Conservation (phyloP, 257 asterid species). For the Orobanche coerulescens region DNA sequence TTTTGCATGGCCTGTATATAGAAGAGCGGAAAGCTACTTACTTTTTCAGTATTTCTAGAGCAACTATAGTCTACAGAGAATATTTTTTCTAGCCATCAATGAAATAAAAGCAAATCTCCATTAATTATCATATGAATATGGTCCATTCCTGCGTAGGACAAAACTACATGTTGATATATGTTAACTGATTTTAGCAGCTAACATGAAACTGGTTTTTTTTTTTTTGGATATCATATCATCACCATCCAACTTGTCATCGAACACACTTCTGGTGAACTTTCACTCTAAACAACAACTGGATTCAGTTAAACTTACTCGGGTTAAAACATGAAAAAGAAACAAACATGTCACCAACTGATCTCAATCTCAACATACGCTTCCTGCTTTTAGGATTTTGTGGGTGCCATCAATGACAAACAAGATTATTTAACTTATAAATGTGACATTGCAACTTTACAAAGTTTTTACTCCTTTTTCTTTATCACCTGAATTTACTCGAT, state of each 20-base stretch:
- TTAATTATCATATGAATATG: not conserved
- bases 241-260: not conserved
- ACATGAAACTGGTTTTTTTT: not conserved
- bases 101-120: not conserved
- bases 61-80: not conserved
- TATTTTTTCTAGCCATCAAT: not conserved
- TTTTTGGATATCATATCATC: not conserved
- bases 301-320: not conserved
- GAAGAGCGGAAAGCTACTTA: not conserved
- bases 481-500: not conserved
- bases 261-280: not conserved
- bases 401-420: not conserved
- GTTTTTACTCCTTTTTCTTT: not conserved
- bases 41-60: not conserved
- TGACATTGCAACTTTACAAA: slow-evolving; percentile 1
- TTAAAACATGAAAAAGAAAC: not conserved
- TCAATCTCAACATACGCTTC: not conserved
- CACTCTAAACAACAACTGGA: not conserved
- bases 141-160: not conserved
- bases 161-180: not conserved
- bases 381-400: not conserved
- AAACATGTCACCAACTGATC: not conserved
- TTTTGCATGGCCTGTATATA: not conserved
- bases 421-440: not conserved
- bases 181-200: not conserved